Base-by-base conservation (phyloP, 768 basidiomycete species). In the Termitomyces sp. region DNA sequence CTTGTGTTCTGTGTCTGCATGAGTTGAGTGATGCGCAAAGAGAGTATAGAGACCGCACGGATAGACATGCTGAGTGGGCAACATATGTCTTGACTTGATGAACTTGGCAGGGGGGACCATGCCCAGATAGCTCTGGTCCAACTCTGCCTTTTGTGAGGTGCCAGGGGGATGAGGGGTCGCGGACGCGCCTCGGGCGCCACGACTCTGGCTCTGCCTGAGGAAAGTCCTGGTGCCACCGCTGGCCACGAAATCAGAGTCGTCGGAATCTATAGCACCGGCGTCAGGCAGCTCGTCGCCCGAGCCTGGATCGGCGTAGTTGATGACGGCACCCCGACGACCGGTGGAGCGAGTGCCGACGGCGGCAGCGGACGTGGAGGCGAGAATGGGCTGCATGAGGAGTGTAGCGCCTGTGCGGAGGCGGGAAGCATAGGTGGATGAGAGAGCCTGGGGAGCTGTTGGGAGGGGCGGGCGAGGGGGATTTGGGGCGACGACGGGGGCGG, bases 121-220 rank as follows among this genome's bases (percentile, higher is more conserved):
- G 0, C 96, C 96, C 54, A 98, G 72, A 72, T 94, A 98, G 60
- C 88, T 94, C 74, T 94, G 91, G 47, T 93, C 91, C 21, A 90
- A 67, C 56, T 89, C 88, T 25, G 79, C 79, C 55, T 76, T 85
- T 57, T 81, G 71, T 25, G 70, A 66, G 25, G 67, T 69, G 25
- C 59, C 66, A n/a, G 59, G 67, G 21, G 72, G 73, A 60, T 68
- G 68, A 6, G 76, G 73, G 9, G 75, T 73, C 17, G 76, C 69
- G 0, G 67, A 65, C 0, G 80, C 79, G 6, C 69, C 66, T 54
- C 76, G 73, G 57, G 66, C 71, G 53, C 76, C 65, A 56, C 76
- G 74, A 59, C 65, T 72, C 54, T 76, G 70, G 56, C 64, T 68
- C 63, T 79, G 78, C 47, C 80, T 72, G 50, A 85, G 70, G 0